Conservation (phyloP, 192 early-diverging fungal species). For the Coemansia sp. region DNA sequence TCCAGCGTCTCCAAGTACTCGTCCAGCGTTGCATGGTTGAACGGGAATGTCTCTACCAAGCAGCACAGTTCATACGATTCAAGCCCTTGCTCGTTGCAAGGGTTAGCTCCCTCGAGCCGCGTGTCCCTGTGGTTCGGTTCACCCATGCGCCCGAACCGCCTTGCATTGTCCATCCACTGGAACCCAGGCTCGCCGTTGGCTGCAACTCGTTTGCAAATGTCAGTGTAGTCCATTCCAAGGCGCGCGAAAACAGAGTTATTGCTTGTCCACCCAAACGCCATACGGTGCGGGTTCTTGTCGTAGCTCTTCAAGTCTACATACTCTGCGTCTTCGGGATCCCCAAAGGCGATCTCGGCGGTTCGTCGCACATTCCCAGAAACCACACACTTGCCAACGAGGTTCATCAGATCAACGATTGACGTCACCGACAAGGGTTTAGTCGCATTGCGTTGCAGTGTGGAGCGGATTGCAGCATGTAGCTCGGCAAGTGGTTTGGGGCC, state of each 20-base stretch:
- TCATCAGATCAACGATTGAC: slow-evolving; percentile 55
- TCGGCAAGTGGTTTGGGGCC: slow-evolving; percentile 40
- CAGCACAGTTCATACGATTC: slow-evolving; percentile 56
- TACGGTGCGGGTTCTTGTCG: slow-evolving; percentile 48
- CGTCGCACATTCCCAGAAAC: slow-evolving; percentile 56
- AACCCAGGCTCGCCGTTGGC: slow-evolving; percentile 55
- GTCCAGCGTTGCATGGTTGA: slow-evolving; percentile 29
- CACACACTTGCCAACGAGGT: slow-evolving; percentile 56
- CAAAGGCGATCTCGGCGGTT: slow-evolving; percentile 58
- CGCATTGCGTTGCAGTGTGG: slow-evolving; percentile 7
- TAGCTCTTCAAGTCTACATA: slow-evolving; percentile 58
- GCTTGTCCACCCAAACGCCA: slow-evolving; percentile 53
- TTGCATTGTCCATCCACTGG: slow-evolving; percentile 54
- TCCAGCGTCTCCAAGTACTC: slow-evolving; percentile 53
- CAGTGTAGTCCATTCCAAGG: slow-evolving; percentile 50
- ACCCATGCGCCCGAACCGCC: slow-evolving; percentile 39
- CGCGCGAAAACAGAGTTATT: slow-evolving; percentile 56
- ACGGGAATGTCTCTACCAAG: slow-evolving; percentile 52
- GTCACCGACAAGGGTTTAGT: slow-evolving; percentile 16
- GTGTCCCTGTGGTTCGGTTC: slow-evolving; percentile 30
- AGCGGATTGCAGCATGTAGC: slow-evolving; percentile 39
- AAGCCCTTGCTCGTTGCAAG: slow-evolving; percentile 54
- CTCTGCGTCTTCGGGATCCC: slow-evolving; percentile 41
- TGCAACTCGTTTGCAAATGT: slow-evolving; percentile 26
- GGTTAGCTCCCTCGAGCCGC: slow-evolving; percentile 49